Base-by-base conservation (phyloP, 306 rosid species). In the Geum urbanum region DNA sequence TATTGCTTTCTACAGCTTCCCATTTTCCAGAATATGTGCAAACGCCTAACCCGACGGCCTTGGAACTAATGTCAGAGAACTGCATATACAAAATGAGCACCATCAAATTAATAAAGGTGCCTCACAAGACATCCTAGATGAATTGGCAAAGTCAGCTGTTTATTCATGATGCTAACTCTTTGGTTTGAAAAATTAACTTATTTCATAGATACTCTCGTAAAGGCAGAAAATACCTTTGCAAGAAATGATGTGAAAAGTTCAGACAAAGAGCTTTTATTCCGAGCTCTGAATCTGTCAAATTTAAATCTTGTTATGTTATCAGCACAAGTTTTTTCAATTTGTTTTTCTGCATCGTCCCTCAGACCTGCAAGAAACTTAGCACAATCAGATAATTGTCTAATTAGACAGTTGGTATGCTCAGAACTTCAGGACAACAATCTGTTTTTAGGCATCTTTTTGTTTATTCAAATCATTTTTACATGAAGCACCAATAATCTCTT, bases 181-280 rank as follows among this genome's bases (percentile, higher is more conserved):
- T 37, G n/a, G 8, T 15, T 20, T n/a, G 40, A 68, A 32, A 2
- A 46, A 45, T 5, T 12, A 60, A 32, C 40, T 16, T 14, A 20
- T 12, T n/a, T 13, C 8, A n/a, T 7, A 9, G 13, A 35, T 59
- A 40, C 7, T 24, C 35, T 24, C 35, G 15, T 54, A 53, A 67
- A 73, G 62, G 46, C 71, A 62, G 54, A 71, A 44, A 62, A 67
- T 78, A 88, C 98, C 96, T 87, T 90, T 20, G 40, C 78, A 60
- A 85, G 78, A 79, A 94, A 90, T 51, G 92, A 86, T 73, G 79
- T 43, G 75, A 90, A 91, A 83, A 90, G 97, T 56, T 84, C 91
- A 65, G 91, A 72, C 86, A 91, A 71, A 56, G 98, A 74, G 58
- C 83, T 84, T 44, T 46, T 77, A 83, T 94, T 94, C 53, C 64